phyloP scores from a whole-genome alignment of 2,329 filamentous ascomycete species.

The Alternaria ventricosa region DNA sequence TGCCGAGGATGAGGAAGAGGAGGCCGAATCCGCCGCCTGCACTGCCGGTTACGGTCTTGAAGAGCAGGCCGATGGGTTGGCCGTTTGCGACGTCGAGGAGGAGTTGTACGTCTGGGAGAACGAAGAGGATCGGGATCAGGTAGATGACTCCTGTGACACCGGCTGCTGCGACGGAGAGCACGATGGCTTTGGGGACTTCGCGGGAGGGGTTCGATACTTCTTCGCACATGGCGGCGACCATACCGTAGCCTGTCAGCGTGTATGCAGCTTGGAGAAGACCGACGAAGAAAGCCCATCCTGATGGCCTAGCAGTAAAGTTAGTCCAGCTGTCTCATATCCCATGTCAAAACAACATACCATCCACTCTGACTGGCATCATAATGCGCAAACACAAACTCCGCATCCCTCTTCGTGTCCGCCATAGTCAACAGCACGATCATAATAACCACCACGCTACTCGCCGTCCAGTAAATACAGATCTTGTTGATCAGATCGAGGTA shows the following conservation, averaged over 20 bases:
- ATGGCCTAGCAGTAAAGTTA: constrained; percentile 53
- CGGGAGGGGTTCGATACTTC: constrained; percentile 72
- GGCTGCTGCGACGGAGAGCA: constrained; percentile 70
- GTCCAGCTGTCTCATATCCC: background rate
- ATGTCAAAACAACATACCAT: constrained; percentile 54
- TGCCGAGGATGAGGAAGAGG: constrained; percentile 76
- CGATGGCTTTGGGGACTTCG: constrained; percentile 75
- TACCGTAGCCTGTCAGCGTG: constrained; percentile 70
- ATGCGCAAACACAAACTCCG: constrained; percentile 70
- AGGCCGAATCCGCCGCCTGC: constrained; percentile 76
- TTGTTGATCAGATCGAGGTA: constrained; percentile 74
- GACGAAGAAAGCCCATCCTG: constrained; percentile 76
- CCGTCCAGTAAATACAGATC: constrained; percentile 76
- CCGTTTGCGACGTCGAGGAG: constrained; percentile 72
- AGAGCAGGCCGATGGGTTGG: constrained; percentile 77
- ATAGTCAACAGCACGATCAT: constrained; percentile 68
- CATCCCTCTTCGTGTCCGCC: constrained; percentile 64
- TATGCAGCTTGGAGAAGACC: constrained; percentile 71
- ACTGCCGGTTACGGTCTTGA: constrained; percentile 77
- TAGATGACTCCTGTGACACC: constrained; percentile 71
- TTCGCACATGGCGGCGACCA: constrained; percentile 76
- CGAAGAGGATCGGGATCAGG: constrained; percentile 76
- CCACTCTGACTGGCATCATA: constrained; percentile 71
- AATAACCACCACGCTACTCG: constrained; percentile 70
- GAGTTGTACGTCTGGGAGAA: constrained; percentile 70